Evolutionary conservation across 1,284 basidiomycete species (phyloP).

Genomic region (Cryptococcus sp.): DNA sequence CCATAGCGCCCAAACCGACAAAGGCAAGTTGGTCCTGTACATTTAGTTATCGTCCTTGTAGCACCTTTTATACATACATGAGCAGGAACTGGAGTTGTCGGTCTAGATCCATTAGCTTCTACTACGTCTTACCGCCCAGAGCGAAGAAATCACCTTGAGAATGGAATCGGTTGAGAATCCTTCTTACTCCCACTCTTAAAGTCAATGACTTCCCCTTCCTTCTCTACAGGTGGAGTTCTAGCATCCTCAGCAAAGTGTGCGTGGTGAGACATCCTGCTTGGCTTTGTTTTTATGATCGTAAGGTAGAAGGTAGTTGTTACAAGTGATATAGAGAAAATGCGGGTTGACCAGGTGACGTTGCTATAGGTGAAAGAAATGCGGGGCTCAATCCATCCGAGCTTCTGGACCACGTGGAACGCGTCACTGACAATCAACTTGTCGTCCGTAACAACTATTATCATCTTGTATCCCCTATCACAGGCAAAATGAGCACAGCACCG

Average conservation of each 20-base stretch:
- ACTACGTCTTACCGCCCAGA: not conserved
- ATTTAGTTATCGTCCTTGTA: not conserved
- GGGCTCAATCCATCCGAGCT: no score
- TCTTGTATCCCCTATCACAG: not conserved
- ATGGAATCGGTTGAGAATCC: conserved; percentile 32
- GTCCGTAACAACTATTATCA: no score
- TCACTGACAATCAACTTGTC: no score
- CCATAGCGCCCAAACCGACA: conserved; percentile 48
- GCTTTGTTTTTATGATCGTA: no score
- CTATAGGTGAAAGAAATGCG: no score
- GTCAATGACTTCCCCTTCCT: conserved; percentile 11
- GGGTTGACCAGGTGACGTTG: no score
- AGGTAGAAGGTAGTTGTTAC: not conserved
- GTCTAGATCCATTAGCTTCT: conserved; percentile 17
- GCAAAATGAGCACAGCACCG: conserved; percentile 20
- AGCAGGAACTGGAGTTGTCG: conserved; percentile 32
- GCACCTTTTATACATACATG: conserved; percentile 20
- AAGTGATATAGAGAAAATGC: not conserved
- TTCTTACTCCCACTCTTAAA: conserved; percentile 4
- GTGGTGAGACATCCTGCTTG: conserved; percentile 7
- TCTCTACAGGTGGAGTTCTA: conserved; percentile 24
- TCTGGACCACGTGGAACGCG: no score
- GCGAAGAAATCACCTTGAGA: conserved; percentile 36
- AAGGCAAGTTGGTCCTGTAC: conserved; percentile 42
- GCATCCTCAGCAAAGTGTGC: conserved; percentile 18